These are phyloP conservation scores for Arachis hypogaea DNA, from an alignment of 306 rosid species.

Conservation along the genomic window DNA sequence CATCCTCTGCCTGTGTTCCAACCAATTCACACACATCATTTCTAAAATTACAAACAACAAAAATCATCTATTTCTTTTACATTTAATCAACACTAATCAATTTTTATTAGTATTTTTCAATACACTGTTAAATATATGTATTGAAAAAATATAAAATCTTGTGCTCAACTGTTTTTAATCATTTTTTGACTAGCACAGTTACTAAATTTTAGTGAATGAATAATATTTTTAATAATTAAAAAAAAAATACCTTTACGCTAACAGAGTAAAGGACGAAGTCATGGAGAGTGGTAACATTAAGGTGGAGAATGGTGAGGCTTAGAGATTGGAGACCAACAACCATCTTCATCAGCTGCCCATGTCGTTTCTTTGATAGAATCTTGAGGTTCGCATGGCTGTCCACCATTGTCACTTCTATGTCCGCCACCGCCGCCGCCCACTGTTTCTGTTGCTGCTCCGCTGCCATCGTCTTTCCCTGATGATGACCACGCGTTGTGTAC, in stretches of 20 bases:
- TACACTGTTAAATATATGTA: too few species aligned
- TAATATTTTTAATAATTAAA: not conserved
- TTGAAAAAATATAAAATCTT: too few species aligned
- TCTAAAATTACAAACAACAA: not conserved
- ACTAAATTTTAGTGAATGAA: too few species aligned
- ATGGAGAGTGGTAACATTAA: constrained; percentile 64
- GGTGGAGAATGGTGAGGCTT: constrained; percentile 73
- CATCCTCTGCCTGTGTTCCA: constrained; percentile 76
- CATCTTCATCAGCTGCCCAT: constrained; percentile 61
- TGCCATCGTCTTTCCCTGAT: constrained; percentile 36
- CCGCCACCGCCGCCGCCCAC: constrained; percentile 57
- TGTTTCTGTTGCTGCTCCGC: constrained; percentile 40
- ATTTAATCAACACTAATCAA: too few species aligned
- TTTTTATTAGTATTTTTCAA: too few species aligned
- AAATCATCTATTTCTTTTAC: too few species aligned
- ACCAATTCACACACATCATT: not conserved
- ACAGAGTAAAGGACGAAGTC: constrained; percentile 78
- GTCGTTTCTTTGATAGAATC: constrained; percentile 62
- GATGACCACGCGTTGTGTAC: constrained; percentile 58
- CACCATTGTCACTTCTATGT: constrained; percentile 88
- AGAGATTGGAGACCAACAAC: constrained; percentile 69
- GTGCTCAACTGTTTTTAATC: too few species aligned
- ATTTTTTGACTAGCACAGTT: too few species aligned
- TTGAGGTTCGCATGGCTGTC: constrained; percentile 87
- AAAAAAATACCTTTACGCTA: constrained; percentile 69